Percentiles rank a stretch among this genome's conserved stretches.
These are phyloP conservation scores for Picea sitchensis DNA, from an alignment of 75 land plant genomes.

Conservation along the genomic window DNA sequence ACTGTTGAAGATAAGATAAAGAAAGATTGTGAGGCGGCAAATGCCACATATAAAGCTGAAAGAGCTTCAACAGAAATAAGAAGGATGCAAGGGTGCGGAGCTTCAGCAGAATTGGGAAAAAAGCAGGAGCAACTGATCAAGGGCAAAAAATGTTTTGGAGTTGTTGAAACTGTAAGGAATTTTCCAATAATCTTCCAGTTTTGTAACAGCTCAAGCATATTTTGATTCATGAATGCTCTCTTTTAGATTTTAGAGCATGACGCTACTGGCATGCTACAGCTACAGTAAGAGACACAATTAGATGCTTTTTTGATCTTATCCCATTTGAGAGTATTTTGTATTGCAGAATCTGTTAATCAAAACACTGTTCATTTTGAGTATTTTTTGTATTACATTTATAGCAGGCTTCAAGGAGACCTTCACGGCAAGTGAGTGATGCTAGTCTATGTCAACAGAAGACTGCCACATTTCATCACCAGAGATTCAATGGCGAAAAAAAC, in stretches of 20 bases:
- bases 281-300: neutral
- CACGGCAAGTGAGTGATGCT: neutral
- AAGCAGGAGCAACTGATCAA: neutral
- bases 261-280: neutral
- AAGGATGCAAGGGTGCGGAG: no score
- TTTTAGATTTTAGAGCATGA: neutral
- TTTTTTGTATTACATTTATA: neutral
- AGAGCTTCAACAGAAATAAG: no score
- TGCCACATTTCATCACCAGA: conserved; percentile 2
- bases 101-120: no score
- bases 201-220: neutral
- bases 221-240: neutral
- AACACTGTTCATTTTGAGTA: neutral
- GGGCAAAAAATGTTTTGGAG: neutral
- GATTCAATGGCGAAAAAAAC: conserved; percentile 1
- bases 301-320: neutral
- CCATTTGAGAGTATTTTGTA: neutral
- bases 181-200: neutral
- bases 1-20: neutral
- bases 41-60: no score
- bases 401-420: conserved; percentile 4
- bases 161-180: neutral
- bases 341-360: no score
- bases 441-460: neutral
- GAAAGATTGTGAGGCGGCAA: neutral